Percentiles rank a stretch among this genome's conserved stretches.
These are phyloP conservation scores for Camillea tinctor DNA, from an alignment of 2,329 filamentous ascomycete genomes.

Conservation along the genomic window DNA sequence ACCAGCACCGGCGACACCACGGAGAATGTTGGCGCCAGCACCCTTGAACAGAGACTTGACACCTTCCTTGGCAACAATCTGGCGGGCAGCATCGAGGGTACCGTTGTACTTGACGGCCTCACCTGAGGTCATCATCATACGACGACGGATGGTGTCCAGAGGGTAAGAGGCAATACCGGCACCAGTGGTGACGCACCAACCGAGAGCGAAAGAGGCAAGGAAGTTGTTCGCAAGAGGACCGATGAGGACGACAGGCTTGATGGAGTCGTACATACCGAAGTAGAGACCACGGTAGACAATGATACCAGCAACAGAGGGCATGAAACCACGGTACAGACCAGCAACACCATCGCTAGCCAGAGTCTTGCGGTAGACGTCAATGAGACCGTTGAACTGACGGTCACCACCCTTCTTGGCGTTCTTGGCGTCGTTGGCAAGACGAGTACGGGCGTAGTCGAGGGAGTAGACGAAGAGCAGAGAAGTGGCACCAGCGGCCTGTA, in stretches of 20 bases:
- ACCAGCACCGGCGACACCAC: slow-evolving; percentile 99
- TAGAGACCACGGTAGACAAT: slow-evolving; percentile 99
- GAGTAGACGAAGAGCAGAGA: slow-evolving; percentile 99
- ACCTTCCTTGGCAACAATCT: slow-evolving; percentile 98
- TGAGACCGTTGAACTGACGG: slow-evolving; percentile 99
- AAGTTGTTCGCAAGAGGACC: slow-evolving; percentile 96
- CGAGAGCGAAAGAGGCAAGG: slow-evolving; percentile 97
- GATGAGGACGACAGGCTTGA: slow-evolving; percentile 97
- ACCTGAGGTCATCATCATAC: slow-evolving; percentile 99
- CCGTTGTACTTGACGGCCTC: slow-evolving; percentile 99
- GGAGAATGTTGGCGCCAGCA: slow-evolving; percentile 99
- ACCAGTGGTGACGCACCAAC: slow-evolving; percentile 99
- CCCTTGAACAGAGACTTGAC: slow-evolving; percentile 99
- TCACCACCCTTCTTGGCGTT: slow-evolving; percentile 94
- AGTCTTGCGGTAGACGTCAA: slow-evolving; percentile 99
- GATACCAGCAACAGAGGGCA: slow-evolving; percentile 98
- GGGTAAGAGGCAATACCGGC: slow-evolving; percentile 99
- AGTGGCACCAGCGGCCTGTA: slow-evolving; percentile 94
- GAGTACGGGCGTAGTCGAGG: slow-evolving; percentile 99
- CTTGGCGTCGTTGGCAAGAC: slow-evolving; percentile 99
- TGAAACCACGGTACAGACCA: slow-evolving; percentile 99
- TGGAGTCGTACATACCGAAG: slow-evolving; percentile 99
- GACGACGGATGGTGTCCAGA: slow-evolving; percentile 99
- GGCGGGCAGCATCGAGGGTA: slow-evolving; percentile 89
- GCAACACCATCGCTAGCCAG: slow-evolving; percentile 97